Conservation (phyloP, 768 basidiomycete species). For the Trametes villosa region DNA sequence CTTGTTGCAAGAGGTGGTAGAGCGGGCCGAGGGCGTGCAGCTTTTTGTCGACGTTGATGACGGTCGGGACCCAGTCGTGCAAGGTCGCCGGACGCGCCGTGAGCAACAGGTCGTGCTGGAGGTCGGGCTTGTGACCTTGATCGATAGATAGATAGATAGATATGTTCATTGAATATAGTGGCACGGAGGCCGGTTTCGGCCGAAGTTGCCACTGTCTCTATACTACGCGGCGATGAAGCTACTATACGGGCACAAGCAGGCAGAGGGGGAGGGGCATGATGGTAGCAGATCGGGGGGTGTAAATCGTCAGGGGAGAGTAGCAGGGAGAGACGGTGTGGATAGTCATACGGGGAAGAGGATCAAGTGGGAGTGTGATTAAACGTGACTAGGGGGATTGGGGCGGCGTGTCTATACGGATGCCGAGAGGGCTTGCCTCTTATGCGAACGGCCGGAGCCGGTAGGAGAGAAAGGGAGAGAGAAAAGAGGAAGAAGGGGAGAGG, state of each 20-base stretch:
- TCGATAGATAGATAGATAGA: neutral
- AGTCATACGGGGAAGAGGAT: too few species aligned
- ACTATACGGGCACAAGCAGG: neutral
- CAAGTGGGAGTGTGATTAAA: neutral
- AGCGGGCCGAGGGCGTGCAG: conserved; percentile 31
- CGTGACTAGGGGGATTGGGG: neutral
- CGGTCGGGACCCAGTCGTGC: neutral
- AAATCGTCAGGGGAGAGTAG: neutral
- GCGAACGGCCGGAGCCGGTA: neutral
- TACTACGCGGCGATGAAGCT: neutral
- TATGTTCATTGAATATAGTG: neutral
- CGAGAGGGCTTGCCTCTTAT: neutral
- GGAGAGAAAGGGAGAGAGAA: neutral
- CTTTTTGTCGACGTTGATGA: conserved; percentile 13
- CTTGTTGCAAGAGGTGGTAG: conserved; percentile 38
- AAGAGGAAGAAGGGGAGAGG: neutral
- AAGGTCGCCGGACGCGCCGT: neutral
- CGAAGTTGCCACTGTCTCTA: conserved; percentile 2
- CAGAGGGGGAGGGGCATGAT: neutral
- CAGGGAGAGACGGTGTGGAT: neutral
- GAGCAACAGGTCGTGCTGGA: conserved; percentile 29
- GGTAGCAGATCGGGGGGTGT: neutral
- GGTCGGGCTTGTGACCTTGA: conserved; percentile 33
- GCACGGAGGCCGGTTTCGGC: conserved; percentile 4
- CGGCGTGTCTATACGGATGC: neutral